Evolutionary conservation across 1,284 basidiomycete species (phyloP).

Genomic region (Apiotrichum gamsii): DNA sequence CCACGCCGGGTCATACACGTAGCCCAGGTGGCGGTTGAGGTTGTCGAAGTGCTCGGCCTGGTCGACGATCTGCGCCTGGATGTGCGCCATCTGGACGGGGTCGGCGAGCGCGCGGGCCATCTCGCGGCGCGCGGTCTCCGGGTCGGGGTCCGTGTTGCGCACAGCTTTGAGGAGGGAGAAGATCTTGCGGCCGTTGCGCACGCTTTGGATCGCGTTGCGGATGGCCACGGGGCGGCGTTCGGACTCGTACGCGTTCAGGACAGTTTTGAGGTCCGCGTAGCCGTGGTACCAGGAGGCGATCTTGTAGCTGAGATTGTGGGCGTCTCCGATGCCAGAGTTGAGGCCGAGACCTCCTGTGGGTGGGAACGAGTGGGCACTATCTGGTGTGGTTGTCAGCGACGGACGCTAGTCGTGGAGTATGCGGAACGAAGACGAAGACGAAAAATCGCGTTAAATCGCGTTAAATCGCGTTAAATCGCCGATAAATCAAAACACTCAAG

Average conservation of each 20-base stretch:
- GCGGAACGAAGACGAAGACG: no score
- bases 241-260: slow-evolving; percentile 17
- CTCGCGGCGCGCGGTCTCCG: slow-evolving; percentile 9
- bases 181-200: slow-evolving; percentile 23
- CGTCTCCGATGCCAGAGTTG: slow-evolving; percentile 26
- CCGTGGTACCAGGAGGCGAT: slow-evolving; percentile 15
- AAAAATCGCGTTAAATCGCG: no score
- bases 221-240: slow-evolving; percentile 27
- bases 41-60: slow-evolving; percentile 27
- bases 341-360: slow-evolving; percentile 26
- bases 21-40: slow-evolving; percentile 24
- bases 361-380: slow-evolving; percentile 24
- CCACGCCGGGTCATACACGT: slow-evolving; percentile 21
- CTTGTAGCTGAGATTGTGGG: slow-evolving; percentile 25
- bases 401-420: no score
- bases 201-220: slow-evolving; percentile 21
- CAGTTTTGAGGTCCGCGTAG: slow-evolving; percentile 8
- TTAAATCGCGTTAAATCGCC: no score
- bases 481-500: no score
- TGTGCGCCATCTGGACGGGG: slow-evolving; percentile 12
- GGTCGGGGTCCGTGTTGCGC: slow-evolving; percentile 16
- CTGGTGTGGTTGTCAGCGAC: no score
- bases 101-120: slow-evolving; percentile 20
- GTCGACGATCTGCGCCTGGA: slow-evolving; percentile 18
- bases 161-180: slow-evolving; percentile 26